phyloP scores from a whole-genome alignment of 495 filamentous ascomycete species.

The Tetracladium setigerum region DNA sequence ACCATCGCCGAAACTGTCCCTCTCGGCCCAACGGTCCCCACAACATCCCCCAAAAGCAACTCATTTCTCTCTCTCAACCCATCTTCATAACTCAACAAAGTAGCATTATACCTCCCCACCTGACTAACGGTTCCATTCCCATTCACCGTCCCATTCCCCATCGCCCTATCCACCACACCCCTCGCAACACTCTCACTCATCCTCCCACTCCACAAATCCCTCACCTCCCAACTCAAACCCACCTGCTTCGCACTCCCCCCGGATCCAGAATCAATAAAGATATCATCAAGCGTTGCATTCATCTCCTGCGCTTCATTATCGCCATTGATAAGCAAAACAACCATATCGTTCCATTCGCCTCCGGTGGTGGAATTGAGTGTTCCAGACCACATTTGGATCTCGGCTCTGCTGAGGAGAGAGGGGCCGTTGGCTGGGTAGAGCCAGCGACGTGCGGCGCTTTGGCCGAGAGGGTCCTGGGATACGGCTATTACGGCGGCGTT shows the following conservation, averaged over 20 bases:
- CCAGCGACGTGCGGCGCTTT: constrained; percentile 32
- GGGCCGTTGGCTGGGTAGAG: constrained; percentile 25
- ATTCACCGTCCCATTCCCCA: constrained; percentile 13
- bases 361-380: constrained; percentile 23
- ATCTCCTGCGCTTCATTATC: constrained; percentile 31
- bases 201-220: constrained; percentile 49
- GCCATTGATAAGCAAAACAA: constrained; percentile 42
- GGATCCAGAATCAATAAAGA: constrained; percentile 41
- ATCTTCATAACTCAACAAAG: constrained; percentile 31
- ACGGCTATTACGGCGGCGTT: constrained; percentile 53
- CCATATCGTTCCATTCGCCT: constrained; percentile 27
- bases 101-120: constrained; percentile 33
- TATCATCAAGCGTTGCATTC: constrained; percentile 45
- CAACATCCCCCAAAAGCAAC: constrained; percentile 35
- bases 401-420: constrained; percentile 26
- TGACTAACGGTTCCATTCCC: constrained; percentile 18
- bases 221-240: constrained; percentile 39
- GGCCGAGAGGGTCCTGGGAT: constrained; percentile 47
- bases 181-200: constrained; percentile 37
- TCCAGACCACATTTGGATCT: constrained; percentile 43
- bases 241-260: constrained; percentile 31
- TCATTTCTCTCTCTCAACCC: constrained; percentile 29
- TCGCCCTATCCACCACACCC: too few species aligned
- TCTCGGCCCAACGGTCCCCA: constrained; percentile 29
- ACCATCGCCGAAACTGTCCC: constrained; percentile 34